phyloP scores from a whole-genome alignment of 768 basidiomycete genomes.

The Hemileccinum rubropunctum region DNA sequence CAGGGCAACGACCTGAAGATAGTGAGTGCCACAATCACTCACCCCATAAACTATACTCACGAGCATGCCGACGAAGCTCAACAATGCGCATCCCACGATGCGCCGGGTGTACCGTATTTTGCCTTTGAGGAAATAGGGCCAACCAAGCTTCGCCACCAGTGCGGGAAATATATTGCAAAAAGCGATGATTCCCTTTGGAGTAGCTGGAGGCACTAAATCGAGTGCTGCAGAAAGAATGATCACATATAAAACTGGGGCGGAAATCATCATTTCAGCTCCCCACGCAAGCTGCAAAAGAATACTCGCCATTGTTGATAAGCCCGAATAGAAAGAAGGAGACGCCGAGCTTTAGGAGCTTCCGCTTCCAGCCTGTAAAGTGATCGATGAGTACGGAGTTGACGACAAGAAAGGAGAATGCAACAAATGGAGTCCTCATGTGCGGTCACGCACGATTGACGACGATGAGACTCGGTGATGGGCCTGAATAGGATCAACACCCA shows the following conservation, averaged over 20 bases:
- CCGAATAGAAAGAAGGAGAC: slow-evolving; percentile 89
- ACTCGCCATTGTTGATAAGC: slow-evolving; percentile 83
- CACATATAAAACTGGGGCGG: slow-evolving; percentile 77
- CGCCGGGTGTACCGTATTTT: slow-evolving; percentile 77
- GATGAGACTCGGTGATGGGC: slow-evolving; percentile 13
- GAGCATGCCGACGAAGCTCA: slow-evolving; percentile 84
- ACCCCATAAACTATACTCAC: slow-evolving; percentile 43
- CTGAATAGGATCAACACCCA: slow-evolving; percentile 30
- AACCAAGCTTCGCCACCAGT: slow-evolving; percentile 81
- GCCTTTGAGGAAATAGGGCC: slow-evolving; percentile 90
- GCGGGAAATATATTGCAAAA: slow-evolving; percentile 95
- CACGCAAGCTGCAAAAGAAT: not conserved
- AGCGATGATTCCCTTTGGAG: slow-evolving; percentile 91
- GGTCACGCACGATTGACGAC: slow-evolving; percentile 3
- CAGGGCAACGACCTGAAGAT: slow-evolving; percentile 66
- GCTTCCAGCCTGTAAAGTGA: slow-evolving; percentile 18
- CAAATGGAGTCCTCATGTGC: slow-evolving; percentile 17
- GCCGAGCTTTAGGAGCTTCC: slow-evolving; percentile 38
- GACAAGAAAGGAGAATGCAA: slow-evolving; percentile 14
- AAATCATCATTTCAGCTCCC: not conserved
- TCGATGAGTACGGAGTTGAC: slow-evolving; percentile 15
- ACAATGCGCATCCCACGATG: slow-evolving; percentile 66
- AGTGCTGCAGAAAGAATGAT: slow-evolving; percentile 95
- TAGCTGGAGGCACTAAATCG: slow-evolving; percentile 87
- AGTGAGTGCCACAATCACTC: not conserved